Conservation (phyloP, 306 rosid genomes). For the Rubus idaeus region DNA sequence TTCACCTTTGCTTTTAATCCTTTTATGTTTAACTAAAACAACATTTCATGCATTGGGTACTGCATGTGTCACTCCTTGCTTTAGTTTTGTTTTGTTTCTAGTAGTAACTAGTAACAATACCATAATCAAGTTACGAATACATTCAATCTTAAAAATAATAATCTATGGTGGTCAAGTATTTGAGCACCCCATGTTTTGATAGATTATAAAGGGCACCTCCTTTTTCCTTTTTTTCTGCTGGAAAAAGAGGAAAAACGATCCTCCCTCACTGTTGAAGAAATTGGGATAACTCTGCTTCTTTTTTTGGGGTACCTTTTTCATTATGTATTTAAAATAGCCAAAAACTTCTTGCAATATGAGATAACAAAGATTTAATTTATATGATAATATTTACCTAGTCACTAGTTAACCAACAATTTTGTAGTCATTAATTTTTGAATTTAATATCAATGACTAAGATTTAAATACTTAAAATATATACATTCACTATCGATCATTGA, state of each 20-base stretch:
- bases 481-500: too few species aligned
- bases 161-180: background rate
- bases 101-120: constrained; percentile 18
- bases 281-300: too few species aligned
- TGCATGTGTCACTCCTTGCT: constrained; percentile 29
- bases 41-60: constrained; percentile 49
- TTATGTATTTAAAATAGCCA: background rate
- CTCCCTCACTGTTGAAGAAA: too few species aligned
- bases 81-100: constrained; percentile 3
- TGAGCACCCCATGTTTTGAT: background rate
- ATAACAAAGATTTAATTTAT: background rate
- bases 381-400: too few species aligned
- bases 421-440: too few species aligned
- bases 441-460: too few species aligned
- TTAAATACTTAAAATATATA: too few species aligned
- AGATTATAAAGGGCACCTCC: background rate
- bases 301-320: background rate
- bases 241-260: too few species aligned
- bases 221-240: background rate
- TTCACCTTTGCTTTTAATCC: constrained; percentile 62
- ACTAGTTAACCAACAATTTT: too few species aligned
- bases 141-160: background rate
- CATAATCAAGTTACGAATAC: background rate
- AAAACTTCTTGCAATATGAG: background rate
- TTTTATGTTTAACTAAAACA: constrained; percentile 17